Percentiles rank a stretch among this genome's conserved stretches.
Conservation (phyloP, 805 yeast species). For the Wickerhamiella brachini region DNA sequence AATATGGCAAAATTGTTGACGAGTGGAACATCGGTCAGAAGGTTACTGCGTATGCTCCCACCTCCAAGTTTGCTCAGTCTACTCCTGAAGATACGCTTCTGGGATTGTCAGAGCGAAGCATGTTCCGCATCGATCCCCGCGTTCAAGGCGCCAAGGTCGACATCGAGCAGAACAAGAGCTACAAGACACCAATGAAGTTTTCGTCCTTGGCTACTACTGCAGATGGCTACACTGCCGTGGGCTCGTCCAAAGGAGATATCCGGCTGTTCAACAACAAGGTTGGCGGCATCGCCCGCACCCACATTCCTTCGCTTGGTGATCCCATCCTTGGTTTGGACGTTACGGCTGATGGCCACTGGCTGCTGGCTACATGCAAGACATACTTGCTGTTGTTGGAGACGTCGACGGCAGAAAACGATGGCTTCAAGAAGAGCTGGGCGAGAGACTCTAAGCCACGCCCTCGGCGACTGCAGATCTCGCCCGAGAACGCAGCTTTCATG, state of each 20-base stretch:
- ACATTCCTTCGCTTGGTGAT: constrained; percentile 75
- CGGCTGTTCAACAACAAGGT: constrained; percentile 60
- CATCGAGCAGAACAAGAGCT: constrained; percentile 38
- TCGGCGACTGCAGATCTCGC: constrained; percentile 48
- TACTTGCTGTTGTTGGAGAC: constrained; percentile 61
- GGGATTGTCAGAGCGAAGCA: constrained; percentile 50
- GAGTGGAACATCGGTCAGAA: constrained; percentile 44
- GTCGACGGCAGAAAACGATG: constrained; percentile 49
- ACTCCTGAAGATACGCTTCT: constrained; percentile 60
- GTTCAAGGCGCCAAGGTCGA: constrained; percentile 43
- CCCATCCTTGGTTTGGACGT: constrained; percentile 51
- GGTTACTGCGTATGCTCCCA: constrained; percentile 47
- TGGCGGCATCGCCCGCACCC: constrained; percentile 66
- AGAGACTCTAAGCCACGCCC: constrained; percentile 57
- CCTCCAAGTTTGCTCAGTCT: constrained; percentile 59
- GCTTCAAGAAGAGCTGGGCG: constrained; percentile 52
- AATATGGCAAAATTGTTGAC: constrained; percentile 69
- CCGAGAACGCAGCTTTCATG: constrained; percentile 60
- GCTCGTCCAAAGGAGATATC: constrained; percentile 61
- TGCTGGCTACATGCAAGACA: constrained; percentile 64
- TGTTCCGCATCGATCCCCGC: constrained; percentile 76
- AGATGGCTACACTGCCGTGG: constrained; percentile 61
- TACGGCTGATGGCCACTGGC: constrained; percentile 69
- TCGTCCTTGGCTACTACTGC: constrained; percentile 57
- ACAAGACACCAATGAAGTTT: constrained; percentile 39